Conservation (phyloP, 2,329 filamentous ascomycete species). For the Aspergillus sp. region DNA sequence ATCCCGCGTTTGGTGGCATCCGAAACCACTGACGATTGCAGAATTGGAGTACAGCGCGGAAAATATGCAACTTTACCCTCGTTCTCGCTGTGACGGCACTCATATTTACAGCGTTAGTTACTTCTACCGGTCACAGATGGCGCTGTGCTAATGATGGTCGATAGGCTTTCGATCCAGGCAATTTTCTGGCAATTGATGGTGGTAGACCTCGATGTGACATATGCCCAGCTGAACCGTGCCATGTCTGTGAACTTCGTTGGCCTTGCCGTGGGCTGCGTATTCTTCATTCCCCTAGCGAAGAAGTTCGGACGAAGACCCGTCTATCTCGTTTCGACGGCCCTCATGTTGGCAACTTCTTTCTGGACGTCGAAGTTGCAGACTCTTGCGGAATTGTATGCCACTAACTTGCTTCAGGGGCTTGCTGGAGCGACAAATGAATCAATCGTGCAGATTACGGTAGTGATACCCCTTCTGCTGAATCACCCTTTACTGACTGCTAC, state of each 20-base stretch:
- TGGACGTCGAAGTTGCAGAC: constrained; percentile 49
- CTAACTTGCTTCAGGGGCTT: constrained; percentile 46
- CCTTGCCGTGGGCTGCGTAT: constrained; percentile 46
- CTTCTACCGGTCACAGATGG: neutral
- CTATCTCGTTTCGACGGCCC: constrained; percentile 46
- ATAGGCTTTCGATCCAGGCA: constrained; percentile 41
- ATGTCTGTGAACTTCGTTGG: constrained; percentile 51
- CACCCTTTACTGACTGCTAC: neutral
- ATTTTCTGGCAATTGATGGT: constrained; percentile 52
- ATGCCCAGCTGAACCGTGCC: constrained; percentile 46
- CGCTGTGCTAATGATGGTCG: neutral
- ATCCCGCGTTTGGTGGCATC: neutral
- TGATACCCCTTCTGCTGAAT: neutral
- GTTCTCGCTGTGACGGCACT: constrained; percentile 47
- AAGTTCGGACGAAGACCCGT: constrained; percentile 45
- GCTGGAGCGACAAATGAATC: constrained; percentile 46
- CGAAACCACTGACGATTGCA: constrained; percentile 10
- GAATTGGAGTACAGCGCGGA: constrained; percentile 50
- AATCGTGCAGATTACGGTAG: constrained; percentile 46
- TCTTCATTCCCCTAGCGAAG: constrained; percentile 51
- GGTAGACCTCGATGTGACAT: constrained; percentile 46
- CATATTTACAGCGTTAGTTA: constrained; percentile 41
- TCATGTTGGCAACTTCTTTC: constrained; percentile 41
- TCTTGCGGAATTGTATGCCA: constrained; percentile 46
- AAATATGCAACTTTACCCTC: constrained; percentile 46